Conservation (phyloP, 2,329 filamentous ascomycete species). For the Monosporascus cannonballus region DNA sequence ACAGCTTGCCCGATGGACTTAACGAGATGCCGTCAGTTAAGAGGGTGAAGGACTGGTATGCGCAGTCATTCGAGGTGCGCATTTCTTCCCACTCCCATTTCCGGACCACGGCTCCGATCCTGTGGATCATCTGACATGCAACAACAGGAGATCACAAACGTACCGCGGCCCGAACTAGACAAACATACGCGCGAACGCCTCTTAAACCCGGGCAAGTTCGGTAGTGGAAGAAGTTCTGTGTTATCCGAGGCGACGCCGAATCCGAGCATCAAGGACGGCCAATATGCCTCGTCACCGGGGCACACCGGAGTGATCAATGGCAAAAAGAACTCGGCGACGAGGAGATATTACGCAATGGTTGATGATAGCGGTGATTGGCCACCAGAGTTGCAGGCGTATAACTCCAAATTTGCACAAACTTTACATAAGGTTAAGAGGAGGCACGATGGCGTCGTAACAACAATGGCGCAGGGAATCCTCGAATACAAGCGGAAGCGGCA, state of each 20-base stretch:
- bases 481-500: slow-evolving; percentile 97
- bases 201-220: slow-evolving; percentile 55
- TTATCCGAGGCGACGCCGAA: slow-evolving; percentile 83
- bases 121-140: slow-evolving; percentile 28
- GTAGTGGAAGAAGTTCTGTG: slow-evolving; percentile 52
- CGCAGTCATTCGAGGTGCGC: slow-evolving; percentile 94
- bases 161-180: slow-evolving; percentile 71
- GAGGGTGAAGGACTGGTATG: slow-evolving; percentile 96
- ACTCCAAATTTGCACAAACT: slow-evolving; percentile 81
- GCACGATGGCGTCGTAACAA: slow-evolving; percentile 96
- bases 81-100: background rate
- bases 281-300: slow-evolving; percentile 60
- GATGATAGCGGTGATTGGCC: slow-evolving; percentile 90
- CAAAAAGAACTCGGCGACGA: slow-evolving; percentile 46
- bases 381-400: slow-evolving; percentile 89
- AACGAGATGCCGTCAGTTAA: slow-evolving; percentile 97
- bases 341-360: slow-evolving; percentile 86
- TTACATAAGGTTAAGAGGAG: slow-evolving; percentile 91
- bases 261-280: slow-evolving; percentile 78
- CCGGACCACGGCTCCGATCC: slow-evolving; percentile 5
- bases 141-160: slow-evolving; percentile 77
- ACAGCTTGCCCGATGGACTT: slow-evolving; percentile 86
- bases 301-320: slow-evolving; percentile 38
- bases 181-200: slow-evolving; percentile 73
- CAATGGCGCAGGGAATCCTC: slow-evolving; percentile 93